Evolutionary conservation across 331 rosid species (phyloP).

Genomic region (Acacia pycnantha): DNA sequence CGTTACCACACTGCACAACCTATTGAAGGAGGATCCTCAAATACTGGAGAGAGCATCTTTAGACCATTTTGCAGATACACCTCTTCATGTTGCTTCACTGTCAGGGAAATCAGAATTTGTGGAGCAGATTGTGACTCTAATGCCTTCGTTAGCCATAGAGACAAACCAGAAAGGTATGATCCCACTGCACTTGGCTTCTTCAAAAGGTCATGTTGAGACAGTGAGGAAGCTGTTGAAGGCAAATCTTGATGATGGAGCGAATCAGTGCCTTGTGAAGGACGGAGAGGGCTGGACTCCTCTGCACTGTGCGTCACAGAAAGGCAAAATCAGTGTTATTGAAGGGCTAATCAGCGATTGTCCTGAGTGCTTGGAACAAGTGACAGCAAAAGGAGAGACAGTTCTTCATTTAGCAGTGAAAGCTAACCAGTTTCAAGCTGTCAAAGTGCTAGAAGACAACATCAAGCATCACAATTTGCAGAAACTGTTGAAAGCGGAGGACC

Average conservation of each 20-base stretch:
- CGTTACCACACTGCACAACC: too few species aligned
- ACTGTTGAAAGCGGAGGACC: neutral
- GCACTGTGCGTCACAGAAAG: neutral
- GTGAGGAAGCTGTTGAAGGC: too few species aligned
- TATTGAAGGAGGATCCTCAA: too few species aligned
- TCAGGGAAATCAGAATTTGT: too few species aligned
- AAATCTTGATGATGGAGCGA: neutral
- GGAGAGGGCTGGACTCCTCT: neutral
- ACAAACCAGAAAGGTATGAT: too few species aligned
- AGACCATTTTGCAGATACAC: too few species aligned
- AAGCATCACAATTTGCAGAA: neutral
- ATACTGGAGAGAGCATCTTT: too few species aligned
- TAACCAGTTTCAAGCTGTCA: neutral
- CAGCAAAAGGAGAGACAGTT: conserved; percentile 1
- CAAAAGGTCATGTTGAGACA: too few species aligned
- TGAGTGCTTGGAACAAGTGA: neutral
- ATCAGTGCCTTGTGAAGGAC: neutral
- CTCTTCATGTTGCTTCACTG: too few species aligned
- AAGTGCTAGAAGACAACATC: neutral
- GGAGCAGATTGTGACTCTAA: too few species aligned
- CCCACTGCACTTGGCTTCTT: too few species aligned
- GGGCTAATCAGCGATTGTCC: neutral
- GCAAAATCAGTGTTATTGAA: neutral
- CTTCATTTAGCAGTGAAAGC: neutral
- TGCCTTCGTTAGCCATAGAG: too few species aligned